Evolutionary conservation across 441 rosid genomes (phyloP).

Genomic region (Sinapis alba): DNA sequence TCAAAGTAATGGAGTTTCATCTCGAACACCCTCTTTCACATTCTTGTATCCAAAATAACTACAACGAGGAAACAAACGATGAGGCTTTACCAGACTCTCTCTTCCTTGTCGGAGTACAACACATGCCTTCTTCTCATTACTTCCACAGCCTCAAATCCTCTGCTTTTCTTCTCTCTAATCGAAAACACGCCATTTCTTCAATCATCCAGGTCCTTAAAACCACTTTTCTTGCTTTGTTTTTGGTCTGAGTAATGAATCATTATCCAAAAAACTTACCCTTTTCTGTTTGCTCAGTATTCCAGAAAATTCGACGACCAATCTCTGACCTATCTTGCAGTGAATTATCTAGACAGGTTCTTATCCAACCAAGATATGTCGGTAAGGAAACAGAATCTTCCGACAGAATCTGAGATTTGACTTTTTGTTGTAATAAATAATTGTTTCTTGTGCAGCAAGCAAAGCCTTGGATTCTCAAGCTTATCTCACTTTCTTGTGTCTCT

Average conservation of each 20-base stretch:
- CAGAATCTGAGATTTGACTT: conserved; percentile 11
- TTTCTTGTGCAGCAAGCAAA: conserved; percentile 48
- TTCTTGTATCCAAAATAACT: conserved; percentile 29
- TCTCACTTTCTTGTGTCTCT: conserved; percentile 66
- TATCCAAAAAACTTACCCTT: background rate
- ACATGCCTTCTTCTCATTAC: conserved; percentile 55
- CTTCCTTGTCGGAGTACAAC: conserved; percentile 53
- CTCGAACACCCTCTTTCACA: conserved; percentile 61
- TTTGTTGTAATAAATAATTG: background rate
- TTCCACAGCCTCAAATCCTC: conserved; percentile 38
- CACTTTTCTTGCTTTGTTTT: too few species aligned
- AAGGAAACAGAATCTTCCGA: conserved; percentile 32
- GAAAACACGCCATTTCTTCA: conserved; percentile 47
- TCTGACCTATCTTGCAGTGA: conserved; percentile 66
- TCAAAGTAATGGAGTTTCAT: conserved; percentile 54
- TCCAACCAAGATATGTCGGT: conserved; percentile 56
- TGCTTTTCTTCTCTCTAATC: conserved; percentile 41
- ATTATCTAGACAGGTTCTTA: conserved; percentile 74
- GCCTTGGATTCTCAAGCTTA: conserved; percentile 62
- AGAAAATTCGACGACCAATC: conserved; percentile 46
- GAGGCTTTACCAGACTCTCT: conserved; percentile 36
- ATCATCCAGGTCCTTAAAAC: conserved; percentile 45
- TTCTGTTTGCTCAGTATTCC: background rate
- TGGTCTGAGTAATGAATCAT: background rate
- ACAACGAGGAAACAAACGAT: conserved; percentile 17